Conservation (phyloP, 2,329 filamentous ascomycete genomes). For the Drechslera avenae region DNA sequence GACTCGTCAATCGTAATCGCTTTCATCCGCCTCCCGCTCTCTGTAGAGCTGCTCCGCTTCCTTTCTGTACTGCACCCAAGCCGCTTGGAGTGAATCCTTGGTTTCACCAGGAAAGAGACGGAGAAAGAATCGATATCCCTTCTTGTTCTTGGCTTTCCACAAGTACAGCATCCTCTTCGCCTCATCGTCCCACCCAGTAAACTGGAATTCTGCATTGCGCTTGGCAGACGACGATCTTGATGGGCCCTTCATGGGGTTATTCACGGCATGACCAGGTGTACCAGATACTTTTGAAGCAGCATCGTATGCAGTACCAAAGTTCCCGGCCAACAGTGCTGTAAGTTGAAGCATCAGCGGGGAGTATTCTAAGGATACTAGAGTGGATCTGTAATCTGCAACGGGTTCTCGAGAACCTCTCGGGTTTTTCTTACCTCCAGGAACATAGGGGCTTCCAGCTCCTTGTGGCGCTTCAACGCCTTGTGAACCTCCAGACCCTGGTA, state of each 20-base stretch:
- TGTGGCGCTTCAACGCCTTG: background rate
- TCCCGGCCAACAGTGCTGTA: background rate
- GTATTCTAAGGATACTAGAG: background rate
- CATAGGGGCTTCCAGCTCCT: too few species aligned
- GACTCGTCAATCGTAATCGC: too few species aligned
- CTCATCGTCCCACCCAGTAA: conserved; percentile 7
- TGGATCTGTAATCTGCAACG: background rate
- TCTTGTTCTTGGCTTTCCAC: conserved; percentile 6
- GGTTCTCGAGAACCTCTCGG: background rate
- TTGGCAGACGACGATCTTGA: too few species aligned
- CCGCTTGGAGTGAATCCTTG: background rate
- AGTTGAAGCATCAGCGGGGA: background rate
- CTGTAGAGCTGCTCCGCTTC: conserved; percentile 3
- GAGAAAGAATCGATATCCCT: background rate
- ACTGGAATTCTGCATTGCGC: background rate
- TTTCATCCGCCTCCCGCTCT: background rate
- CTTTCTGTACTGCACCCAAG: conserved; percentile 1
- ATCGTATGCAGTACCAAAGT: background rate
- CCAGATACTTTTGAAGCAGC: background rate
- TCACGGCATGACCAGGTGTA: background rate
- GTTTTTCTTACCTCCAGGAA: background rate
- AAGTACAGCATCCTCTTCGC: conserved; percentile 4
- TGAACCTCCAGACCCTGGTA: background rate
- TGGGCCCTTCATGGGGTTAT: background rate
- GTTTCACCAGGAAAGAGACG: conserved; percentile 9